Evolutionary conservation across 148 eudicot genomes (phyloP).

Genomic region (Dianthus caryophyllus): DNA sequence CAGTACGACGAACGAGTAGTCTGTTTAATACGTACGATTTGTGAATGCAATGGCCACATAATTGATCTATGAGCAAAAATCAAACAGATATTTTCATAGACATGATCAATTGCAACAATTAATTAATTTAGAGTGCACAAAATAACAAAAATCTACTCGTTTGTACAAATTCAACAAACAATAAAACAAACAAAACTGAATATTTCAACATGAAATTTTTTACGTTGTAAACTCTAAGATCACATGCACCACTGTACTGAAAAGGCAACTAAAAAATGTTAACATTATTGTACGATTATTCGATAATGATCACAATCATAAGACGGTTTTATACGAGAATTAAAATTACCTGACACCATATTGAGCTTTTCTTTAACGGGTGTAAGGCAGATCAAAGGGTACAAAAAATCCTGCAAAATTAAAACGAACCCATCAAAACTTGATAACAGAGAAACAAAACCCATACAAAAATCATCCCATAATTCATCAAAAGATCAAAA

Average conservation of each 20-base stretch:
- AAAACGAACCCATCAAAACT: neutral
- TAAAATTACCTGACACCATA: conserved; percentile 21
- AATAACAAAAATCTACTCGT: neutral
- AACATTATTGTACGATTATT: too few species aligned
- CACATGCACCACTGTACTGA: neutral
- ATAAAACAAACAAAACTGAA: neutral
- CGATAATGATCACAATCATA: too few species aligned
- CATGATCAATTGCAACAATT: neutral
- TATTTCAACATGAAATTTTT: neutral
- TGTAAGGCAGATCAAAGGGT: conserved; percentile 14
- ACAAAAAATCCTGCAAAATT: conserved; percentile 28
- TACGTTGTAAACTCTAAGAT: neutral
- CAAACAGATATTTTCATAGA: neutral
- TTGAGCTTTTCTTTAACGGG: conserved; percentile 21
- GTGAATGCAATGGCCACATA: too few species aligned
- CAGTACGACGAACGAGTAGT: too few species aligned
- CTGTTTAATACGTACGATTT: too few species aligned
- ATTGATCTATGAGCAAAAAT: neutral
- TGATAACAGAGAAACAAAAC: neutral
- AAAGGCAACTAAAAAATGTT: neutral
- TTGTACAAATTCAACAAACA: neutral
- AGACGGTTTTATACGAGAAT: neutral
- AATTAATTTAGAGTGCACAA: neutral
- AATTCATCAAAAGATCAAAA: neutral
- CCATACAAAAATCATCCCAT: conserved; percentile 3